Evolutionary conservation across 139 green algal genomes (phyloP).

Genomic region (Raphidocelis subcapitata): DNA sequence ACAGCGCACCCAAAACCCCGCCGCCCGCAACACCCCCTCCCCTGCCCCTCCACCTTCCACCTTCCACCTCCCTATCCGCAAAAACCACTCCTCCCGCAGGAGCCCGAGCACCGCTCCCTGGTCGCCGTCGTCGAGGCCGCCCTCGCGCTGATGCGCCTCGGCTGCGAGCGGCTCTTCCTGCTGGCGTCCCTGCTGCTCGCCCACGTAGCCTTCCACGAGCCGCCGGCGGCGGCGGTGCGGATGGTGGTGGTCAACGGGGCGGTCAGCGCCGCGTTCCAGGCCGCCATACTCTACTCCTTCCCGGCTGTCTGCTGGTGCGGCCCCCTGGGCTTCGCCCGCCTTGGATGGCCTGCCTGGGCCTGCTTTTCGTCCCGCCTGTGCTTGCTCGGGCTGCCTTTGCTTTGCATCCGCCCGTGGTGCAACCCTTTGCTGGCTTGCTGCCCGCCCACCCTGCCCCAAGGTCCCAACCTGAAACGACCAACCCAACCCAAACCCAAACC

Average conservation of each 20-base stretch:
- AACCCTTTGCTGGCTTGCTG: too few relatives aligned
- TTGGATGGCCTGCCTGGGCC: too few relatives aligned
- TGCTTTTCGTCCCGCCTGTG: too few relatives aligned
- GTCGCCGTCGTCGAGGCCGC: conserved; percentile 73
- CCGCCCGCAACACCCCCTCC: not conserved
- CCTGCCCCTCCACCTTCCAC: not conserved
- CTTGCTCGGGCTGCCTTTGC: too few relatives aligned
- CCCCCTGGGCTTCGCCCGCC: too few relatives aligned
- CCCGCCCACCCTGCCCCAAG: too few relatives aligned
- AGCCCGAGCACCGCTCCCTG: conserved; percentile 56
- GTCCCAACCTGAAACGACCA: too few relatives aligned
- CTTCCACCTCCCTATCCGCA: not conserved
- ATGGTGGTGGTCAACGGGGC: conserved; percentile 48
- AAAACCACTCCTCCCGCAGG: conserved; percentile 28
- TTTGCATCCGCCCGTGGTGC: too few relatives aligned
- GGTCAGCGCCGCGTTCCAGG: conserved; percentile 59
- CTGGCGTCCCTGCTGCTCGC: conserved; percentile 63
- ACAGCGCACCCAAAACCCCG: not conserved
- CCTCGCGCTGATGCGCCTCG: conserved; percentile 82
- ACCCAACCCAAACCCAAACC: too few relatives aligned
- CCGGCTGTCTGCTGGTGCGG: conserved; percentile 88
- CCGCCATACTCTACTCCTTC: conserved; percentile 73
- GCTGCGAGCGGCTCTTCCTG: conserved; percentile 82
- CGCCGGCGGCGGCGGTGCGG: conserved; percentile 10
- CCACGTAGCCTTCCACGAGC: conserved; percentile 72